Evolutionary conservation across 352 stramenopile genomes (phyloP), one percentile per base, ranked within the genome.

Genomic region (Elongisporangium prolatum): DNA sequence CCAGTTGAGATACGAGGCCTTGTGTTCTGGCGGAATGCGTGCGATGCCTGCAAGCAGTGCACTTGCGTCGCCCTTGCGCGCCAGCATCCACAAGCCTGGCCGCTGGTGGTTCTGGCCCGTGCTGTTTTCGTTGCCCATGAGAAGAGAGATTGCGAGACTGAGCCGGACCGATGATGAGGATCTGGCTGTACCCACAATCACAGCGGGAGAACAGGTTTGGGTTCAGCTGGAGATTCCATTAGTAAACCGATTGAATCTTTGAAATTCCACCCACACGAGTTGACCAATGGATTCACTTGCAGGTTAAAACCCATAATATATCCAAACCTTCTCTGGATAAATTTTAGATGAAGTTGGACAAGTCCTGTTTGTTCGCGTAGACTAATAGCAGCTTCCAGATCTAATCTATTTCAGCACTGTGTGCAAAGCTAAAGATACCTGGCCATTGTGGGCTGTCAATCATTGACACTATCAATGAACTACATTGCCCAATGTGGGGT

Each of bases 1-100:
- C 77, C 82, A 92, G 60, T 93, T 80, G 54, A 87, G 54, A 57
- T 89, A 88, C 65, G 67, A 74, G 57, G 75, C 75, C 51, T 44
- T 44, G 34, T 72, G 89, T 53, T 74, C 65, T 9, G 77, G 71
- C 49, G 77, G 86, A 48, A 89, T 63, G 4, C 67, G 74, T 18
- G 67, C 62, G 52, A 92, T 59, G 34, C 73, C 80, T 40, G 69
- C 55, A 40, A 77, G 77, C 25, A 95, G 58, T 18, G 72, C 59
- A 1, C 61, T 61, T 21, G 77, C 34, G 64, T 94, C 79, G 25
- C 86, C 84, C 53, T 44, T 44, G 34, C 34, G 34, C 34, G 34
- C 11, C 34, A 44, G 34, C 34, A 44, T 44, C 34, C 34, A 44
- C 10, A 44, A 17, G 34, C 34, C 34, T 17, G 34, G 34, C 1